These are phyloP conservation scores for Lactifluus volemus DNA, from an alignment of 768 basidiomycete species.

Conservation along the genomic window DNA sequence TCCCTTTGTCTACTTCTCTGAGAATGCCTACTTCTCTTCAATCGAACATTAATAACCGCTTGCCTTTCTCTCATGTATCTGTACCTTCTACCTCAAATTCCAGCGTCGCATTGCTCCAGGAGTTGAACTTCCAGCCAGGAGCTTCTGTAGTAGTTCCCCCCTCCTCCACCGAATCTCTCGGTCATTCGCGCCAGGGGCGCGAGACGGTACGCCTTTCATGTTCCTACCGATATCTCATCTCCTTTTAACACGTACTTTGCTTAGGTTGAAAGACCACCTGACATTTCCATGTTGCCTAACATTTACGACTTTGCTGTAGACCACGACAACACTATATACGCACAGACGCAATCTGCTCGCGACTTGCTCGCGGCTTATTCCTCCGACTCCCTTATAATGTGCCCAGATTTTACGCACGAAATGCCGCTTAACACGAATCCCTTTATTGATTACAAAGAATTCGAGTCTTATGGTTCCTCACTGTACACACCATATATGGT, in stretches of 20 bases:
- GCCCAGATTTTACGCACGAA: not conserved
- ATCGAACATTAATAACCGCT: not conserved
- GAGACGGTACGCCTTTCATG: conserved; percentile 1
- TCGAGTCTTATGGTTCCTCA: conserved; percentile 1
- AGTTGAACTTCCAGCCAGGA: not conserved
- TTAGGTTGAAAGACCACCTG: not conserved
- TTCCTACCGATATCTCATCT: not conserved
- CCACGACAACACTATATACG: not conserved
- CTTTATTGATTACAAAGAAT: not conserved
- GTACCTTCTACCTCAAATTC: not conserved
- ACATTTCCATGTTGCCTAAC: not conserved
- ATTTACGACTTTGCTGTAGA: conserved; percentile 7
- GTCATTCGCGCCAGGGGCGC: not conserved
- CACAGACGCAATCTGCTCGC: not conserved
- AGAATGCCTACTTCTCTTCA: not conserved
- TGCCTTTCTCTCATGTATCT: not conserved
- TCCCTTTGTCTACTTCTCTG: not conserved
- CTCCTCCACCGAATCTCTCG: not conserved
- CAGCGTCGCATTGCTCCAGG: not conserved
- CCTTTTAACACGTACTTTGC: not conserved
- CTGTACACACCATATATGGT: not conserved
- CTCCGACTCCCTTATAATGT: not conserved
- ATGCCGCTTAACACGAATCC: not conserved
- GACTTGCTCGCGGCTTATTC: not conserved
- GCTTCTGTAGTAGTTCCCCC: not conserved